Evolutionary conservation across 139 green algal genomes (phyloP).

Genomic region (Tetraselmis striata): DNA sequence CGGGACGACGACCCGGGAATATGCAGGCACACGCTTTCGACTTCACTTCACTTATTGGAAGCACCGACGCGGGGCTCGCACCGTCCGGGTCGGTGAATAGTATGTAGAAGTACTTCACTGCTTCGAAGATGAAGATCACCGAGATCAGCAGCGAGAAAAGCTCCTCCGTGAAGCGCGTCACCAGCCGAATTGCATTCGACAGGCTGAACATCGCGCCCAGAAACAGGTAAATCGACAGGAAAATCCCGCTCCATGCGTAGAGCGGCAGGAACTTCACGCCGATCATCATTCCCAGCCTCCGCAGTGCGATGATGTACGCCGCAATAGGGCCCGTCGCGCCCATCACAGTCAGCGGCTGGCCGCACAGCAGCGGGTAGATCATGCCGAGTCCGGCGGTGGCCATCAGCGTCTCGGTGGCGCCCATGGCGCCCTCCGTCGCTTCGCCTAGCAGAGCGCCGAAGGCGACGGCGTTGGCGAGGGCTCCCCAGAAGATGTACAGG

Average conservation of each 20-base stretch:
- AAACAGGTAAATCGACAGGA: background rate
- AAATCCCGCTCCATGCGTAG: slow-evolving; percentile 12
- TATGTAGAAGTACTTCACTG: slow-evolving; percentile 4
- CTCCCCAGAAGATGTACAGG: slow-evolving; percentile 11
- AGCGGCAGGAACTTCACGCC: slow-evolving; percentile 8
- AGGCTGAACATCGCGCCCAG: slow-evolving; percentile 1
- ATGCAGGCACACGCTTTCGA: background rate
- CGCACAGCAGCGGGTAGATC: slow-evolving; percentile 11
- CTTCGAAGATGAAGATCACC: slow-evolving; percentile 15
- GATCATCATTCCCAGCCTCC: background rate
- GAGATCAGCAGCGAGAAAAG: slow-evolving; percentile 15
- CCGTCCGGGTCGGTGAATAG: background rate
- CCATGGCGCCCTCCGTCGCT: slow-evolving; percentile 9
- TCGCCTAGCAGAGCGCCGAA: slow-evolving; percentile 6
- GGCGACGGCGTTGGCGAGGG: slow-evolving; percentile 8
- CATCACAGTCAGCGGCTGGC: slow-evolving; percentile 16
- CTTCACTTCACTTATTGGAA: background rate
- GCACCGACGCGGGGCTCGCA: background rate
- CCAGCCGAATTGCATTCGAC: background rate
- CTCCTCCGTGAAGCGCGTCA: slow-evolving; percentile 16
- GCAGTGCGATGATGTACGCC: slow-evolving; percentile 1
- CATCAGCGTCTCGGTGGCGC: slow-evolving; percentile 8
- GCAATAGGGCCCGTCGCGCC: slow-evolving; percentile 7
- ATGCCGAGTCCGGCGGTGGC: slow-evolving; percentile 2
- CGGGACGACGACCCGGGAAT: background rate